Evolutionary conservation across 495 filamentous ascomycete genomes (phyloP), one percentile per base, ranked within the genome.

Genomic region (Aspergillus olivimuriae): DNA sequence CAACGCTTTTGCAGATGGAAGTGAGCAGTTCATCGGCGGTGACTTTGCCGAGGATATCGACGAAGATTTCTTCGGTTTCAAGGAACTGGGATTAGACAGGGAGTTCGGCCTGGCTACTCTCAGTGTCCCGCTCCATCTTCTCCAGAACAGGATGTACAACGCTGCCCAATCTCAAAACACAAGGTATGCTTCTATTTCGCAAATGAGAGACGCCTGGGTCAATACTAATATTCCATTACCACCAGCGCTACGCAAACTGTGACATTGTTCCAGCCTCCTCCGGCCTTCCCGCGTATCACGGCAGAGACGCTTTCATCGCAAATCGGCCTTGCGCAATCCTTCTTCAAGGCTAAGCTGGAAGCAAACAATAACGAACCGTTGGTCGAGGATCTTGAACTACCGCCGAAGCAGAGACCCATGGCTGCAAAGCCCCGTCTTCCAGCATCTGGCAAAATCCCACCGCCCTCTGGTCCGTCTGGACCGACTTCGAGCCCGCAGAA

Each of bases 1-100:
- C 4, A 83, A 81, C 46, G 86, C 89, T 1, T 99, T 99, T 68
- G 82, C 89, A 46, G 92, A 99, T 56, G 91, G 90, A 45, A 95
- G 89, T 55, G 92, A 99, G 50, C 91, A 97, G 62, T 99, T 99
- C 53, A 80, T 96, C 39, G 86, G 86, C 28, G 92, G 92, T 39
- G 91, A 97, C 57, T 99, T 96, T 60, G 92, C 92, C 1, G 92
- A 95, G 65, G 92, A 97, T 53, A 83, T 97, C 22, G 90, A 87
- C 46, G 92, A 96, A 65, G 92, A 99, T 67, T 99, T 95, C 76
- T 97, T 99, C 51, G 92, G 92, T 8, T 96, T 99, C 76, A 91
- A 90, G 61, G 91, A 94, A 50, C 75, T 97, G 24, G 92, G 92
- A 14, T 73, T 98, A 21, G 91, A 94, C 55, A 81, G 78, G 44